These are phyloP conservation scores for Biscutella laevigata DNA, from an alignment of 441 rosid genomes.

Conservation along the genomic window DNA sequence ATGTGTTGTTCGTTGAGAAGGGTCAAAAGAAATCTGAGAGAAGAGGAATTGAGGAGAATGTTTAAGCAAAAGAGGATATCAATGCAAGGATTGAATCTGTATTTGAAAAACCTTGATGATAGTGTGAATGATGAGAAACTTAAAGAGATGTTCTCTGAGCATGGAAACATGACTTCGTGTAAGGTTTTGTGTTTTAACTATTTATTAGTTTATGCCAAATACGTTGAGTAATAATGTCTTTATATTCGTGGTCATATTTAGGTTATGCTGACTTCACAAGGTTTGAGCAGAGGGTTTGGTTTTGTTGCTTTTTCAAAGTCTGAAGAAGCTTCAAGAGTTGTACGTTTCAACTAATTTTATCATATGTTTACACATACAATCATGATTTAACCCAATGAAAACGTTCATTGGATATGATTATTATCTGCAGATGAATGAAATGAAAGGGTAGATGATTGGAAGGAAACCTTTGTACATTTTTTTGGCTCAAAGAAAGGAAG, in stretches of 20 bases:
- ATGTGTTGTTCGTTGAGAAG: slow-evolving; percentile 53
- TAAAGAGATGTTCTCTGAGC: slow-evolving; percentile 48
- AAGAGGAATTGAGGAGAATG: slow-evolving; percentile 33
- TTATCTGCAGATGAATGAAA: slow-evolving; percentile 40
- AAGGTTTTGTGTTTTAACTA: too few relatives aligned
- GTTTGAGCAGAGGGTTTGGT: slow-evolving; percentile 59
- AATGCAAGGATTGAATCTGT: slow-evolving; percentile 13
- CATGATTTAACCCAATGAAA: neutral
- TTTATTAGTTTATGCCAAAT: too few relatives aligned
- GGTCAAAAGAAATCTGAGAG: slow-evolving; percentile 60
- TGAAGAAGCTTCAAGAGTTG: slow-evolving; percentile 67
- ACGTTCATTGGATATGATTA: neutral
- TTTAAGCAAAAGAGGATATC: slow-evolving; percentile 49
- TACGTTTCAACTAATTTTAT: neutral
- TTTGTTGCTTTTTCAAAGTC: slow-evolving; percentile 62
- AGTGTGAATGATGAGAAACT: slow-evolving; percentile 58
- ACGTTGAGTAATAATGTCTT: too few relatives aligned
- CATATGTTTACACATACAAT: neutral
- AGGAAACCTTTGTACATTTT: slow-evolving; percentile 74
- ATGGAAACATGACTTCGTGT: slow-evolving; percentile 52
- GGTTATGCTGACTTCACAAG: slow-evolving; percentile 66
- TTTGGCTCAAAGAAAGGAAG: slow-evolving; percentile 72
- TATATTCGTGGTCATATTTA: too few relatives aligned
- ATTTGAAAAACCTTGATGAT: slow-evolving; percentile 56
- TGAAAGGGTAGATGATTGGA: slow-evolving; percentile 68